Evolutionary conservation across 352 stramenopile genomes (phyloP).

Genomic region (Globisporangium takayamanum): DNA sequence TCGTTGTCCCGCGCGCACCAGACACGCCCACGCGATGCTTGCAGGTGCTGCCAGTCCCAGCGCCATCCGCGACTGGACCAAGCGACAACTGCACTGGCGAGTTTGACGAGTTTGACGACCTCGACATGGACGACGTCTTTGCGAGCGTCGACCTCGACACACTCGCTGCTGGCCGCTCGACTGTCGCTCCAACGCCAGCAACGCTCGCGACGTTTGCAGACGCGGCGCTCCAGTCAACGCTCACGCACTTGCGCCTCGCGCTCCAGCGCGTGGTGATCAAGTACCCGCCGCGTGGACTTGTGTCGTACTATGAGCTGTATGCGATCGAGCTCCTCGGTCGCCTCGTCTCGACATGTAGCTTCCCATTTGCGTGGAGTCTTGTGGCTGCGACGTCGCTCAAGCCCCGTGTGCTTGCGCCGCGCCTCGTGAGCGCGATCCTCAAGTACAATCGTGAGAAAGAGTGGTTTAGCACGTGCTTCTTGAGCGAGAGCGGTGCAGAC

Average conservation of each 20-base stretch:
- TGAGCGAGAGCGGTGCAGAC: conserved; percentile 48
- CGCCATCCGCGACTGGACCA: neutral
- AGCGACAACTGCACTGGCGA: conserved; percentile 4
- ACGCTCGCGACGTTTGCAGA: conserved; percentile 22
- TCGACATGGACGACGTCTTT: conserved; percentile 33
- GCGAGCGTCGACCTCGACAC: conserved; percentile 40
- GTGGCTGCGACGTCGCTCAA: conserved; percentile 34
- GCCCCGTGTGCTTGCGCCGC: conserved; percentile 42
- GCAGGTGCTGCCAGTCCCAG: conserved; percentile 4
- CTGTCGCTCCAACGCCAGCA: neutral
- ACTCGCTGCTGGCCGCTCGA: conserved; percentile 1
- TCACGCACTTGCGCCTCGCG: conserved; percentile 26
- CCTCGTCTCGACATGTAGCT: conserved; percentile 48
- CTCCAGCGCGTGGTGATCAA: conserved; percentile 57
- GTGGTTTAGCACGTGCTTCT: conserved; percentile 58
- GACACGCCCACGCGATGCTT: conserved; percentile 25
- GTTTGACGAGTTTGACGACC: conserved; percentile 47
- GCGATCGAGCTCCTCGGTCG: conserved; percentile 57
- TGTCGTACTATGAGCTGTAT: conserved; percentile 48
- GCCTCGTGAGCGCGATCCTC: conserved; percentile 47
- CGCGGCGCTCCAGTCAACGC: conserved; percentile 22
- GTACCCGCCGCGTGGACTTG: conserved; percentile 25
- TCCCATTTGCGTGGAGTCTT: conserved; percentile 58
- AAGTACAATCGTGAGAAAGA: conserved; percentile 54
- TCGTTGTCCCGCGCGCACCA: conserved; percentile 26